Percentiles rank a stretch among this genome's conserved stretches.
These are phyloP conservation scores for Ilex paraguariensis DNA, from an alignment of 305 asterid genomes.

Conservation along the genomic window DNA sequence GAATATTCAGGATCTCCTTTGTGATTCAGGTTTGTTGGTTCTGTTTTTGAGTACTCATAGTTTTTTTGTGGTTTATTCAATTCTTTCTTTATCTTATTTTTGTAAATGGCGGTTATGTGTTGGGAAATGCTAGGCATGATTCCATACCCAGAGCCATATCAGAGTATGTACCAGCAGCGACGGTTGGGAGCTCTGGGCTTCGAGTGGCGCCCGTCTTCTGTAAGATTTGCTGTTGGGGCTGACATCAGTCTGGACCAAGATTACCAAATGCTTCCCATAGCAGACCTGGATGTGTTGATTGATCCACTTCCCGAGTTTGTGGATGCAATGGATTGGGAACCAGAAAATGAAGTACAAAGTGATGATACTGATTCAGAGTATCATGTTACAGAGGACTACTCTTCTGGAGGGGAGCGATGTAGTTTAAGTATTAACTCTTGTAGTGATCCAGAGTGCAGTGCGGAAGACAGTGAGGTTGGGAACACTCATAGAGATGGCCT, in stretches of 20 bases:
- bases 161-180: slow-evolving; percentile 80
- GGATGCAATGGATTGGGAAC: slow-evolving; percentile 98
- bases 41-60: slow-evolving; percentile 8
- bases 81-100: slow-evolving; percentile 11
- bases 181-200: slow-evolving; percentile 90
- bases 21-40: slow-evolving; percentile 77
- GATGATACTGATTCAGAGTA: slow-evolving; percentile 96
- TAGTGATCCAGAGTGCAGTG: slow-evolving; percentile 59
- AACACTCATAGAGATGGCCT: slow-evolving; percentile 46
- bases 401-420: slow-evolving; percentile 77
- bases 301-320: slow-evolving; percentile 88
- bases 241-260: slow-evolving; percentile 83
- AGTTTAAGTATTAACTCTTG: slow-evolving; percentile 52
- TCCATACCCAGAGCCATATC: slow-evolving; percentile 97
- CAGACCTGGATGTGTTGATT: slow-evolving; percentile 70
- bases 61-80: neutral
- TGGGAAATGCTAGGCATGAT: slow-evolving; percentile 59
- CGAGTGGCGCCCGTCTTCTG: slow-evolving; percentile 92
- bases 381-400: slow-evolving; percentile 73
- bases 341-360: slow-evolving; percentile 78
- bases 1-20: slow-evolving; percentile 97
- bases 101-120: slow-evolving; percentile 13
- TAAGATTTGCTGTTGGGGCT: slow-evolving; percentile 78
- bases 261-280: slow-evolving; percentile 70
- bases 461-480: slow-evolving; percentile 57